These are phyloP conservation scores for Pterocarpus santalinus DNA, from an alignment of 306 rosid genomes.

Conservation along the genomic window DNA sequence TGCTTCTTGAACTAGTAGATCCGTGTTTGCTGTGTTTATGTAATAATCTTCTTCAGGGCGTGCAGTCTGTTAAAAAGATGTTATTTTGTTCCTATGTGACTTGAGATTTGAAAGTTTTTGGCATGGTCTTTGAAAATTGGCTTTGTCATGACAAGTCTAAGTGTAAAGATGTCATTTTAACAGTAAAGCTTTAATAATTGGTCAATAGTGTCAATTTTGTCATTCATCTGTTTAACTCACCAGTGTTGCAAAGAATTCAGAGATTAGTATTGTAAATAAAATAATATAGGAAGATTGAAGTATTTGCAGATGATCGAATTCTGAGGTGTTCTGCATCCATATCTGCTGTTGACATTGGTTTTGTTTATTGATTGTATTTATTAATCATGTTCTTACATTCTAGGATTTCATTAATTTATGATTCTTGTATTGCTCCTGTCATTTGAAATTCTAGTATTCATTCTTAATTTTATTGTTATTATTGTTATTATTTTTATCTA, in stretches of 20 bases:
- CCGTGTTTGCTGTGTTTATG: neutral
- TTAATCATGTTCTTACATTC: neutral
- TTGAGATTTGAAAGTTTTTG: constrained; percentile 2
- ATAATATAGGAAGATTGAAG: neutral
- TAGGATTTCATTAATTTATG: constrained; percentile 9
- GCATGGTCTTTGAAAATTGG: constrained; percentile 21
- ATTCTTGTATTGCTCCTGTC: neutral
- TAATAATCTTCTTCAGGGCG: constrained; percentile 16
- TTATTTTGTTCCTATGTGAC: neutral
- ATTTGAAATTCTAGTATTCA: neutral
- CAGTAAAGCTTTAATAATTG: neutral
- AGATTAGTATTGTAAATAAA: neutral
- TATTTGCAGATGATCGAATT: neutral
- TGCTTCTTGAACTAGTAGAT: constrained; percentile 21
- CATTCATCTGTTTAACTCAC: neutral
- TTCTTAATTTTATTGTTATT: neutral
- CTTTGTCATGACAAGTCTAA: neutral
- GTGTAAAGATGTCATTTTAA: neutral
- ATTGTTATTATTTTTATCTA: neutral
- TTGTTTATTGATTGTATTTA: neutral
- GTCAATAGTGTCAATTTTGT: neutral
- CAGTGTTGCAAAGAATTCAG: constrained; percentile 5
- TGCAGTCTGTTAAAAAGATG: neutral
- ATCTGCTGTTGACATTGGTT: constrained; percentile 3
- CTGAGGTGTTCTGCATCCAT: neutral